Percentiles rank a stretch among this genome's conserved stretches.
Evolutionary conservation across 352 stramenopile genomes (phyloP).

Genomic region (Pythium brassicae): DNA sequence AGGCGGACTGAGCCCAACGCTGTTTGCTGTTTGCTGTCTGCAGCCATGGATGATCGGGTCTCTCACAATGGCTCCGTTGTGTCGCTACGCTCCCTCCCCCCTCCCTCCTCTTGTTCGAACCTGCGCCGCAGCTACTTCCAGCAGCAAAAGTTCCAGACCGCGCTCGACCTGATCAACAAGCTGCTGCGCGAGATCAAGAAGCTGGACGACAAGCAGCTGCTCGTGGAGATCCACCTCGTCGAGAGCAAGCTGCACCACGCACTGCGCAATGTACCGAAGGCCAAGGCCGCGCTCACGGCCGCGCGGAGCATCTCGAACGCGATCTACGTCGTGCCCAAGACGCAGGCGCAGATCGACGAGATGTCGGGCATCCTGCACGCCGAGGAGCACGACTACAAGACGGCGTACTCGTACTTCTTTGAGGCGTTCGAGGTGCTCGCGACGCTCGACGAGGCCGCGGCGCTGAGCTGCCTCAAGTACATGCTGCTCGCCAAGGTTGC

Average conservation of each 20-base stretch:
- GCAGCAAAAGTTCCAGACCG: constrained; percentile 89
- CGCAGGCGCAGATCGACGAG: constrained; percentile 95
- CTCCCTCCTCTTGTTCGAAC: not conserved
- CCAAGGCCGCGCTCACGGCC: constrained; percentile 95
- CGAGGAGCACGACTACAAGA: constrained; percentile 99
- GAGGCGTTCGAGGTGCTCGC: constrained; percentile 96
- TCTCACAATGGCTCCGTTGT: too few relatives aligned
- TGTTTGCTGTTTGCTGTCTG: not conserved
- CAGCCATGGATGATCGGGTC: too few relatives aligned
- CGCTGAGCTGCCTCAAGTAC: constrained; percentile 94
- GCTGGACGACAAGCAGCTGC: constrained; percentile 98
- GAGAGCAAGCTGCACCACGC: constrained; percentile 98
- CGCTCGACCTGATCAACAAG: constrained; percentile 92
- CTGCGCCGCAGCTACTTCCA: constrained; percentile 88
- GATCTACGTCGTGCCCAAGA: constrained; percentile 95
- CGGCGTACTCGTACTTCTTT: constrained; percentile 99
- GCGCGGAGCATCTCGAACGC: constrained; percentile 96
- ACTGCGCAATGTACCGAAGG: constrained; percentile 96
- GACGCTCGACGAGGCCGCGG: constrained; percentile 83
- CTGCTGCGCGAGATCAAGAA: constrained; percentile 98
- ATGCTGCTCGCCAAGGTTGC: constrained; percentile 98
- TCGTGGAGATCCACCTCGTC: constrained; percentile 98
- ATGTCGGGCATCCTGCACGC: constrained; percentile 97
- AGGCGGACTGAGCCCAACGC: too few relatives aligned
- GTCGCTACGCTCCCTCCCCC: too few relatives aligned